Conservation (phyloP, 306 rosid genomes). For the Cotoneaster glaucophyllus region DNA sequence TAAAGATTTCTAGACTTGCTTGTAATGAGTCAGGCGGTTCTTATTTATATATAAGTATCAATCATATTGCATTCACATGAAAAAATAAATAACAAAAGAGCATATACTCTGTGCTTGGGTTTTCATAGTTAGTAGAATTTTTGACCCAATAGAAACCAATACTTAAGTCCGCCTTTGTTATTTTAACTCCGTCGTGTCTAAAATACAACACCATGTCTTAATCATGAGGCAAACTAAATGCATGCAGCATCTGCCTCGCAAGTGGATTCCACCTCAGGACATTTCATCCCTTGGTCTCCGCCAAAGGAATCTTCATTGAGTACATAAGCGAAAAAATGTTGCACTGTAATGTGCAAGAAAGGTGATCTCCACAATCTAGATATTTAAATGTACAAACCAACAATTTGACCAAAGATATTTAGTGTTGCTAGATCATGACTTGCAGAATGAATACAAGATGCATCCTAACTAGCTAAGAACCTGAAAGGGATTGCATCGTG, state of each 20-base stretch:
- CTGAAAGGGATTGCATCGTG: conserved; percentile 85
- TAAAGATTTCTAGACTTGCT: background rate
- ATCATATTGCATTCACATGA: background rate
- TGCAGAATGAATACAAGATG: background rate
- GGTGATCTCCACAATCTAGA: background rate
- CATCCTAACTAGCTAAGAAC: conserved; percentile 32
- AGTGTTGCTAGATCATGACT: background rate
- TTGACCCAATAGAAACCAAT: background rate
- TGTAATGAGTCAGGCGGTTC: background rate
- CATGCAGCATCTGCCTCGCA: background rate
- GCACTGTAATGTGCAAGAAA: background rate
- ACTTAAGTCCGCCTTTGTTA: background rate
- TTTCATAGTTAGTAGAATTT: background rate
- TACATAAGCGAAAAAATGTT: background rate
- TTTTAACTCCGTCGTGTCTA: background rate
- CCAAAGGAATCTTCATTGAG: background rate
- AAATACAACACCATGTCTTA: background rate
- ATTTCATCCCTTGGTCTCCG: background rate
- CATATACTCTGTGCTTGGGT: background rate
- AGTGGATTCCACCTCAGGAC: background rate
- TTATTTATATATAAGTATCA: background rate
- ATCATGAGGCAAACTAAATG: background rate
- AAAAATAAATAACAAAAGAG: background rate
- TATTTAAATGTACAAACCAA: background rate
- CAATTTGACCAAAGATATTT: background rate